These are phyloP conservation scores for Camellia sinensis DNA, from an alignment of 148 eudicot genomes.

Conservation along the genomic window DNA sequence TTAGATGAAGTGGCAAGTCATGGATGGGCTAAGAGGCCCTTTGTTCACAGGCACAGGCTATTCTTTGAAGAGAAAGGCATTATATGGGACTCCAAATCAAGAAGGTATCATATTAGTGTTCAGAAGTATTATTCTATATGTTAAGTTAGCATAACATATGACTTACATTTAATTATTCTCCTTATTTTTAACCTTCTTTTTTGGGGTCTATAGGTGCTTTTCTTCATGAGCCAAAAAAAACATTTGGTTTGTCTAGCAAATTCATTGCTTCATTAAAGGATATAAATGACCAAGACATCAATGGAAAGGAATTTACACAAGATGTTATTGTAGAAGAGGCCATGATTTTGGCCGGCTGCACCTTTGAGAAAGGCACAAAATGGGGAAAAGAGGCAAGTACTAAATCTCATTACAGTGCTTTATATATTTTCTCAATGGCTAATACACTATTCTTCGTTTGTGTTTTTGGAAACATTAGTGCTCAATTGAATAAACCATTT, in stretches of 20 bases:
- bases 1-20: constrained; percentile 42
- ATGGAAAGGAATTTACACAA: constrained; percentile 18
- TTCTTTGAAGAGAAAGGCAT: constrained; percentile 57
- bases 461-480: too few species aligned
- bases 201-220: not conserved
- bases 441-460: too few species aligned
- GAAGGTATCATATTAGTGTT: constrained; percentile 6
- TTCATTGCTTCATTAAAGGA: not conserved
- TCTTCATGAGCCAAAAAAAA: not conserved
- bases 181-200: not conserved
- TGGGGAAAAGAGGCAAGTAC: constrained; percentile 20
- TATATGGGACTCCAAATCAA: constrained; percentile 29
- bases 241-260: not conserved
- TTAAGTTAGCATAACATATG: not conserved
- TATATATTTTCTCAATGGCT: too few species aligned
- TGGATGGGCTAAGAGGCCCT: constrained; percentile 62
- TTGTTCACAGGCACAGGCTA: constrained; percentile 52
- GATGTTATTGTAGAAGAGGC: constrained; percentile 1
- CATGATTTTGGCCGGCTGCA: constrained; percentile 5
- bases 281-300: not conserved
- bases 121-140: not conserved
- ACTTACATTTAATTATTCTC: not conserved
- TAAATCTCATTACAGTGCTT: too few species aligned
- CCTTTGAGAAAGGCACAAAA: constrained; percentile 9
- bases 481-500: not conserved